Base-by-base conservation (phyloP, 2,329 filamentous ascomycete genomes). In the Cadophora gregata region DNA sequence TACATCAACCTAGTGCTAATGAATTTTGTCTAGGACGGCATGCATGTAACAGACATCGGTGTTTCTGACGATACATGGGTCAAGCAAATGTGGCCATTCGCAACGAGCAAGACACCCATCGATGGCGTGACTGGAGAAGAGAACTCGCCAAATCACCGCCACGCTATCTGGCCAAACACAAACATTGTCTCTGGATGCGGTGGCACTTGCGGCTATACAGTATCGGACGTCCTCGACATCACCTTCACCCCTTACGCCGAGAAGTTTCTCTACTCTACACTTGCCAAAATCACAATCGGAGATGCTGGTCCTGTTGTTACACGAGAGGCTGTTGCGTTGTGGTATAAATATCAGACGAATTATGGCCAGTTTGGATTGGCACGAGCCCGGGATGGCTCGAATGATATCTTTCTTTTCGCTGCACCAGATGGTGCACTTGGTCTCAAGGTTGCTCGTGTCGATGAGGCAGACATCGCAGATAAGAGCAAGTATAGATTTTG, bases 391-490 rank as follows among this genome's bases (percentile, higher is more conserved):
- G 59, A 62, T 51, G 59, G 59, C n/a, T 48, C 45, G 14, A 51
- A 62, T 51, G 42, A 51, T 51, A 62, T 62, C n/a, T 62, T 50
- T 24, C 42, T 62, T 16, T 62, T 62, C 29, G 59, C 59, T 38
- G 59, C 47, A n/a, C 59, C 59, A 25, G 29, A 48, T 2, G 24
- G 21, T 5, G n/a, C 42, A 4, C 38, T 62, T 36, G 59, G 59
- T 38, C 16, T 62, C 38, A 62, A 62, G 45, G 59, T 62, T 27
- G 59, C 59, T 33, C 59, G 59, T 24, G 59, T 62, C 29, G 14
- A 21, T 21, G 59, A 62, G 47, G n/a, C 59, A 25, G 16, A 62
- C 1, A 62, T 62, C 59, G 45, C 59, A 9, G 59, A 62, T 3
- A 62, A 51, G 59, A 51, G 27, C 21, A 62, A 62, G n/a, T 62